A percentile compares a stretch with the other conserved stretches of the same genome.
phyloP scores from a whole-genome alignment of 2,329 filamentous ascomycete species.

The Xylaria arbuscula region DNA sequence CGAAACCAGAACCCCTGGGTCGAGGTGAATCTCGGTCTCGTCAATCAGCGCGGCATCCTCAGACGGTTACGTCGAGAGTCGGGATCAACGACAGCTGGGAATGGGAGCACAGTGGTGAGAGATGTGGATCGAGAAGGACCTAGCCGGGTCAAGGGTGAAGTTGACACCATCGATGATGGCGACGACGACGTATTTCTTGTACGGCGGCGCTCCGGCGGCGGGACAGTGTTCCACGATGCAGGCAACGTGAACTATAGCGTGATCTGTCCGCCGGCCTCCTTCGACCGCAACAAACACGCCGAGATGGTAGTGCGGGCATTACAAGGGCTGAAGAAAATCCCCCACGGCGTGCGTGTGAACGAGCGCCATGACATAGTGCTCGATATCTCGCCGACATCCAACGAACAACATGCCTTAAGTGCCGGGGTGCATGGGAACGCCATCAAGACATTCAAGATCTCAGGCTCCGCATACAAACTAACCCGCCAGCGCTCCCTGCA shows the following conservation, averaged over 20 bases:
- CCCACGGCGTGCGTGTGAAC: constrained; percentile 77
- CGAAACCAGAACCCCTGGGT: constrained; percentile 98
- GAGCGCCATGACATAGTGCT: constrained; percentile 90
- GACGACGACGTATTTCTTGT: constrained; percentile 69
- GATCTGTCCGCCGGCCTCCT: constrained; percentile 79
- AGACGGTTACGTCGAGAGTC: constrained; percentile 15
- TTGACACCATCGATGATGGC: constrained; percentile 36
- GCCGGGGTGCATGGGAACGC: not conserved
- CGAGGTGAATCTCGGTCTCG: constrained; percentile 79
- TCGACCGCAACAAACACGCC: constrained; percentile 88
- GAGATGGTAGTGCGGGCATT: constrained; percentile 93
- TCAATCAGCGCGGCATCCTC: constrained; percentile 53
- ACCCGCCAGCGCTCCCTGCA: constrained; percentile 84
- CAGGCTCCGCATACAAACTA: constrained; percentile 94
- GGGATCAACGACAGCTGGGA: not conserved
- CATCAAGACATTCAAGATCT: constrained; percentile 75
- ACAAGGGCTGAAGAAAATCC: constrained; percentile 59
- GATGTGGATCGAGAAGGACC: constrained; percentile 32
- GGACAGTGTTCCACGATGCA: constrained; percentile 91
- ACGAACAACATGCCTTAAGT: not conserved
- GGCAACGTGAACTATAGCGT: constrained; percentile 97
- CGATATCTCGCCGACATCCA: constrained; percentile 27
- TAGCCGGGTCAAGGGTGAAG: constrained; percentile 33
- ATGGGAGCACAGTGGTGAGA: constrained; percentile 32
- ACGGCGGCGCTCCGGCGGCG: constrained; percentile 86